These are phyloP conservation scores for Geranium incanum DNA, from an alignment of 441 rosid species.

Conservation along the genomic window DNA sequence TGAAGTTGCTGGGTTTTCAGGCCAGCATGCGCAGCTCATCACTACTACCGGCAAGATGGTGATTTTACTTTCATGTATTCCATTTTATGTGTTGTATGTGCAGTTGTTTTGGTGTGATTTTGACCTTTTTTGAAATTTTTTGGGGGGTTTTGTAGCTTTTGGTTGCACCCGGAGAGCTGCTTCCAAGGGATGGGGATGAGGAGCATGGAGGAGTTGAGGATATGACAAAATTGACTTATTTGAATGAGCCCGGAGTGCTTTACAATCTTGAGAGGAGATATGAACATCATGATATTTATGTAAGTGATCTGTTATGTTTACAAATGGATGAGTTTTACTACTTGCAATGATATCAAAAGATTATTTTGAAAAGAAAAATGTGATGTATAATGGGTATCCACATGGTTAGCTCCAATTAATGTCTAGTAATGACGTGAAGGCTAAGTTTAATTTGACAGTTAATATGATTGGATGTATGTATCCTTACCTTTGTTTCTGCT, in stretches of 20 bases:
- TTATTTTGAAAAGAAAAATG: not conserved
- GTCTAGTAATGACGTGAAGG: constrained; percentile 1
- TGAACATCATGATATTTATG: constrained; percentile 76
- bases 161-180: not conserved
- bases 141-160: not conserved
- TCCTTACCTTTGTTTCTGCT: not conserved
- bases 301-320: not conserved
- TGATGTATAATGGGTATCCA: not conserved
- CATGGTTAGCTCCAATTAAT: not conserved
- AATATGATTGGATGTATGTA: not conserved
- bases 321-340: not conserved
- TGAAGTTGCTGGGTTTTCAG: constrained; percentile 44
- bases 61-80: not conserved
- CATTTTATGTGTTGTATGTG: not conserved
- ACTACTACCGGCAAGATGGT: constrained; percentile 61
- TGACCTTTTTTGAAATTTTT: not conserved
- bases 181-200: not conserved
- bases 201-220: constrained; percentile 62
- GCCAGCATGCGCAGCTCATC: constrained; percentile 45
- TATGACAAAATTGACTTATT: constrained; percentile 89
- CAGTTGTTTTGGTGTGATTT: not conserved
- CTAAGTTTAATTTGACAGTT: not conserved
- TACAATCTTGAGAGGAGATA: constrained; percentile 59
- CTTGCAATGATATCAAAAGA: not conserved
- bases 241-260: constrained; percentile 91